Evolutionary conservation across 2,329 filamentous ascomycete species (phyloP).

Genomic region (Hymenotorrendiella dingleyae): DNA sequence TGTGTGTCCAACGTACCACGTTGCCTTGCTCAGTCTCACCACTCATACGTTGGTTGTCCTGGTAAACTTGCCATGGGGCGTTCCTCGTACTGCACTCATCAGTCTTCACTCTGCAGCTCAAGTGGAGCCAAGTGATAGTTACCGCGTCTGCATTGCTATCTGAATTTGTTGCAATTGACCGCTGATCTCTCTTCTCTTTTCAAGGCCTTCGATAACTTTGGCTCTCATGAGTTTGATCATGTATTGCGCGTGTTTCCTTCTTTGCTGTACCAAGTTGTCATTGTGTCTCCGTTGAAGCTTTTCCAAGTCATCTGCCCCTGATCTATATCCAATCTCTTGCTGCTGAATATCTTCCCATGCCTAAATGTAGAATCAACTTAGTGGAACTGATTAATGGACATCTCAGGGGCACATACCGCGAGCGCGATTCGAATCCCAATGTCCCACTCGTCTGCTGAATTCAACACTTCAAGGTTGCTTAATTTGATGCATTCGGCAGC

Average conservation of each 20-base stretch:
- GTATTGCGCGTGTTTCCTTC: constrained; percentile 16
- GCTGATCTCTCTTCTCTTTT: constrained; percentile 14
- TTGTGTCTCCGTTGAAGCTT: constrained; percentile 1
- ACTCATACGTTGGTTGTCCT: not conserved
- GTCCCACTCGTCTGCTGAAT: constrained; percentile 15
- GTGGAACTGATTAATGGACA: too few species aligned
- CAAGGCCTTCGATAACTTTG: constrained; percentile 15
- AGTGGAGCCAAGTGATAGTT: too few species aligned
- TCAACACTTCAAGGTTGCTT: constrained; percentile 9
- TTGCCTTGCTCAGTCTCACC: not conserved
- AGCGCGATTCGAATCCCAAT: constrained; percentile 14
- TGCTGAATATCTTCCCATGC: constrained; percentile 20
- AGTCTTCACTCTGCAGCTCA: too few species aligned
- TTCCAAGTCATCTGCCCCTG: constrained; percentile 6
- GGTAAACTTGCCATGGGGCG: not conserved
- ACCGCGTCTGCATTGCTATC: constrained; percentile 3
- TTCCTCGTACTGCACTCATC: too few species aligned
- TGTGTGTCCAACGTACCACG: not conserved
- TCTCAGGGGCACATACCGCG: too few species aligned
- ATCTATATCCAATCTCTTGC: not conserved
- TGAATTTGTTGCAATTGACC: constrained; percentile 15
- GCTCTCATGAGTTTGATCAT: constrained; percentile 19
- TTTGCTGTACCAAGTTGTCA: constrained; percentile 9
- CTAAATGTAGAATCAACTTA: too few species aligned
- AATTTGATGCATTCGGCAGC: constrained; percentile 8